Percentiles rank a stretch among this genome's conserved stretches.
Conservation (phyloP, 2,329 filamentous ascomycete genomes). For the Paraphoma chrysanthemicola region DNA sequence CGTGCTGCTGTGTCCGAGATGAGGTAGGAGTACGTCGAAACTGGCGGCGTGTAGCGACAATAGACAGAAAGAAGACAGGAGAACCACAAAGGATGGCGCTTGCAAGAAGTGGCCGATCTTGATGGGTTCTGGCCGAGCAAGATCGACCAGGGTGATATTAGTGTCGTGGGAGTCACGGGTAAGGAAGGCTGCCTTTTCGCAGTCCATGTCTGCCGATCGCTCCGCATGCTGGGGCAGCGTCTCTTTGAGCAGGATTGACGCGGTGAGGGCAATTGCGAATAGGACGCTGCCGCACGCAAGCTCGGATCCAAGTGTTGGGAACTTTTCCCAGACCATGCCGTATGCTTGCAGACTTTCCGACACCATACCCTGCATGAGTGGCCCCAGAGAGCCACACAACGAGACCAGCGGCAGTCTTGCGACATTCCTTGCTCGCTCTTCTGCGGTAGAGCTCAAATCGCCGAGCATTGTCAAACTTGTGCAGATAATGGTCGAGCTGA, state of each 20-base stretch:
- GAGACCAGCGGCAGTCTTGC: conserved; percentile 54
- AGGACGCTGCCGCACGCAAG: conserved; percentile 53
- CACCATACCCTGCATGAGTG: conserved; percentile 53
- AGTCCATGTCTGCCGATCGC: conserved; percentile 42
- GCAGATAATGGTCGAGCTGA: conserved; percentile 54
- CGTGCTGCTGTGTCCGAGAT: conserved; percentile 55
- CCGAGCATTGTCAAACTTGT: conserved; percentile 57
- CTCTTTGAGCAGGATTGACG: conserved; percentile 51
- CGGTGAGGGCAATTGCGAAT: conserved; percentile 49
- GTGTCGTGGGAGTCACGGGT: conserved; percentile 46
- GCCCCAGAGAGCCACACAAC: conserved; percentile 54
- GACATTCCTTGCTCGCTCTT: conserved; percentile 51
- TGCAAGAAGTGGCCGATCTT: conserved; percentile 54
- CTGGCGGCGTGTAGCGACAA: conserved; percentile 64
- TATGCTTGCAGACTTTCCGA: conserved; percentile 50
- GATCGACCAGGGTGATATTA: conserved; percentile 40
- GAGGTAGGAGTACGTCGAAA: conserved; percentile 57
- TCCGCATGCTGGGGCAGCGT: conserved; percentile 38
- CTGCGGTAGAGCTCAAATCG: conserved; percentile 48
- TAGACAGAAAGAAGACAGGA: conserved; percentile 59
- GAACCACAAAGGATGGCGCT: conserved; percentile 54
- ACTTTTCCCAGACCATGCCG: conserved; percentile 52
- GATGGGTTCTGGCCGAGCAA: conserved; percentile 51
- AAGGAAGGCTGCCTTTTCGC: conserved; percentile 57
- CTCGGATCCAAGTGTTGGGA: conserved; percentile 53